Base-by-base conservation (phyloP, 345 rosid genomes). In the Tarenaya hassleriana region DNA sequence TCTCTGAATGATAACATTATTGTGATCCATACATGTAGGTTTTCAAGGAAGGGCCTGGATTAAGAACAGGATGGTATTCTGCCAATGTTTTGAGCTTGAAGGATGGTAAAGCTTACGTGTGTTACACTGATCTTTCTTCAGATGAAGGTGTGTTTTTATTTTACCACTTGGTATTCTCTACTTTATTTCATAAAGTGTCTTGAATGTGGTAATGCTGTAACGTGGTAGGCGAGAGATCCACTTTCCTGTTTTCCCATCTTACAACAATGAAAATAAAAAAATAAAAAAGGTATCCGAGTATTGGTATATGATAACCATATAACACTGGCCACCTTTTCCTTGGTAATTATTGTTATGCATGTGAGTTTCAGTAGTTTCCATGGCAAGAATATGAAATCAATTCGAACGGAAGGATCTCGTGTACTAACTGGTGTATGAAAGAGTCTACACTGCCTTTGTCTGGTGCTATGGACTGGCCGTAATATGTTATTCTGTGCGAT, bases 111-210 rank as follows among this genome's bases (percentile, higher is more conserved):
- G 99, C 92, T 66, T 69, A 66, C 65, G 94, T 94, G 37, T 47
- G 78, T 61, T 94, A 83, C 71, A 56, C 40, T 47, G 90, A 82
- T 46, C 83, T 94, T 61, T 50, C 59, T 45, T 61, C 69, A 32
- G 81, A n/a, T n/a, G n/a, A 82, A 77, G 97, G 99, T 86, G 59
- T 72, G 71, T 55, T n/a, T n/a, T n/a, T n/a, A n/a, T n/a, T n/a
- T n/a, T n/a, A n/a, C n/a, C n/a, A n/a, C n/a, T n/a, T 34, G 29
- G 9, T 46, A 58, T 60, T 37, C 38, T 1, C 13, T 40, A 40
- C 21, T 24, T 45, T 33, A 19, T 19, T 43, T 5, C 44, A 20
- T 21, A 27, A 16, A 38, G 37, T 8, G 16, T 19, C 46, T 34
- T 1, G 32, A 16, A 21, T 48, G 47, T 5, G n/a, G n/a, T 35